phyloP scores from a whole-genome alignment of 2,329 filamentous ascomycete species.

The Paecilomyces sp. region DNA sequence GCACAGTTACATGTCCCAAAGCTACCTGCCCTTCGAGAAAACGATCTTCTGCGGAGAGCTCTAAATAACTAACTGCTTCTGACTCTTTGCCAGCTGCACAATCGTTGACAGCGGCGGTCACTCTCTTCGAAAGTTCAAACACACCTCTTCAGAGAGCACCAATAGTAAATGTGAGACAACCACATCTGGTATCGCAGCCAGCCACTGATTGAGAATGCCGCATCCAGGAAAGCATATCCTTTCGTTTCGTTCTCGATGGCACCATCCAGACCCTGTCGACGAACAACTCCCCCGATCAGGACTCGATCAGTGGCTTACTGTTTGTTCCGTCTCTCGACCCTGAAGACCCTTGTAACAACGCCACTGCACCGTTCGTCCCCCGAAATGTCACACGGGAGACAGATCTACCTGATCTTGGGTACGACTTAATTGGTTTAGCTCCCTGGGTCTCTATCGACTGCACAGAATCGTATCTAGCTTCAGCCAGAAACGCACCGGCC shows the following conservation, averaged over 20 bases:
- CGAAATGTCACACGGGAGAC: constrained; percentile 63
- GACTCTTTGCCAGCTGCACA: constrained; percentile 15
- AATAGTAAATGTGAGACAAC: constrained; percentile 26
- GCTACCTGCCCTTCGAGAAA: background rate
- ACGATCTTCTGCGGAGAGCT: background rate
- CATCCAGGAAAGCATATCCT: constrained; percentile 23
- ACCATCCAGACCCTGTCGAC: constrained; percentile 72
- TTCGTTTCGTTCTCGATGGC: constrained; percentile 29
- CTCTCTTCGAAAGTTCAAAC: constrained; percentile 27
- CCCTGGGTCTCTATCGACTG: constrained; percentile 77
- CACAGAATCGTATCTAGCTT: constrained; percentile 62
- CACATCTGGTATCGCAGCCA: constrained; percentile 1
- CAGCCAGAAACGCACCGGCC: constrained; percentile 54
- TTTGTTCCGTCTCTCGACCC: constrained; percentile 68
- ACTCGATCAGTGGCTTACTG: constrained; percentile 67
- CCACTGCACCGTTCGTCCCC: constrained; percentile 62
- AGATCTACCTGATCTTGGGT: constrained; percentile 60
- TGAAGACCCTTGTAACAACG: constrained; percentile 55
- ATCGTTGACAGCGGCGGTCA: constrained; percentile 24
- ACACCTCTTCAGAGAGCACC: constrained; percentile 22
- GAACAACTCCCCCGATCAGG: constrained; percentile 55
- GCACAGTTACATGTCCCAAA: background rate
- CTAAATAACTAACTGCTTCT: constrained; percentile 2
- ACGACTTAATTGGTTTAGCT: constrained; percentile 71
- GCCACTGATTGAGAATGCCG: background rate